Conservation (phyloP, 2,329 filamentous ascomycete species). For the Exophiala mesophila region DNA sequence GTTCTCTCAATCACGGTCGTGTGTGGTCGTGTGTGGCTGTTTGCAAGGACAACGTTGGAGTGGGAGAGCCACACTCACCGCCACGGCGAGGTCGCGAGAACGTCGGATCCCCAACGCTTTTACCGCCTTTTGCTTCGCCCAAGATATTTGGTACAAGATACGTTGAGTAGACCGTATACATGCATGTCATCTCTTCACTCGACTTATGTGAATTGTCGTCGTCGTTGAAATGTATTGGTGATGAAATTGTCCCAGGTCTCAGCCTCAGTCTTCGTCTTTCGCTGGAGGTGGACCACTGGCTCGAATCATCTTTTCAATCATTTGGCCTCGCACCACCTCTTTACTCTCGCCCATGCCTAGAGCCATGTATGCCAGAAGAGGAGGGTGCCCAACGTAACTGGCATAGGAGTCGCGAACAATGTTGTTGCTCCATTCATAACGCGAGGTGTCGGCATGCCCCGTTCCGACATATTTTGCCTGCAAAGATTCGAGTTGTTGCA, state of each 20-base stretch:
- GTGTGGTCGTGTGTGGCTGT: too few relatives aligned
- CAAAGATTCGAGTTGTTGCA: constrained; percentile 94
- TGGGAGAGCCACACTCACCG: background rate
- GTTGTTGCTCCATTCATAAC: constrained; percentile 96
- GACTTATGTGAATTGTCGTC: too few relatives aligned
- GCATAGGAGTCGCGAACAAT: constrained; percentile 90
- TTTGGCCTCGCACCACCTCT: constrained; percentile 70
- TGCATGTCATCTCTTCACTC: too few relatives aligned
- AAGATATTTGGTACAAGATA: too few relatives aligned
- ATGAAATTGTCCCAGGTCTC: too few relatives aligned
- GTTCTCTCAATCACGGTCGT: too few relatives aligned
- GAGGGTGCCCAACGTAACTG: constrained; percentile 83
- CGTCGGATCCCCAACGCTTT: too few relatives aligned
- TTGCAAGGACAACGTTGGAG: too few relatives aligned
- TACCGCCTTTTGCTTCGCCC: too few relatives aligned
- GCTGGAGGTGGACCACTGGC: constrained; percentile 63
- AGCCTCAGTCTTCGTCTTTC: constrained; percentile 28
- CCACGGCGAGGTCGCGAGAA: background rate
- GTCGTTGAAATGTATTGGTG: too few relatives aligned
- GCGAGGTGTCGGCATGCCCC: constrained; percentile 92
- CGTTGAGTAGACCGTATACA: too few relatives aligned
- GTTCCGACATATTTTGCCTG: constrained; percentile 95
- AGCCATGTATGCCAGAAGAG: constrained; percentile 80
- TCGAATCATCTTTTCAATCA: constrained; percentile 71
- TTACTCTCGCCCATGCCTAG: constrained; percentile 81